Evolutionary conservation across 2,329 filamentous ascomycete species (phyloP).

Genomic region (Trichoderma polysporum): DNA sequence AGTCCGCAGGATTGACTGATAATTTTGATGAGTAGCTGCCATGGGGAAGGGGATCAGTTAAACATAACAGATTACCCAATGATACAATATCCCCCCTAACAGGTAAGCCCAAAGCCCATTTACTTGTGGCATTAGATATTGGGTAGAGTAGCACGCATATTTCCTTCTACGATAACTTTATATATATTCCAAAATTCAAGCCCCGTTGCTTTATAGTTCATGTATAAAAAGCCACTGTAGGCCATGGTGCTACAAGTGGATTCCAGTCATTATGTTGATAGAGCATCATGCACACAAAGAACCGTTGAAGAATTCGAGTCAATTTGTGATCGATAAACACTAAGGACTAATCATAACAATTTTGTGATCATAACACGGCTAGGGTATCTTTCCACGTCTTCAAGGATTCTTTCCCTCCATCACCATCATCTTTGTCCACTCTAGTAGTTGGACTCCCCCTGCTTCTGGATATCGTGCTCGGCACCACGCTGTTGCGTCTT

Average conservation of each 20-base stretch:
- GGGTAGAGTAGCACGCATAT: neutral
- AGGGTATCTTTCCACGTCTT: constrained; percentile 18
- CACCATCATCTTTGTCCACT: neutral
- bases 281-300: no score
- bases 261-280: no score
- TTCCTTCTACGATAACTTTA: neutral
- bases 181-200: no score
- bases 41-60: neutral
- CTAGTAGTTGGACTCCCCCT: constrained; percentile 50
- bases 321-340: neutral
- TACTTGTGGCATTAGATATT: neutral
- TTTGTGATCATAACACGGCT: neutral
- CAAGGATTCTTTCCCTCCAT: neutral
- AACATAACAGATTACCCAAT: neutral
- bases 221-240: neutral
- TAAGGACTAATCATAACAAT: constrained; percentile 1
- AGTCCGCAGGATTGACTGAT: neutral
- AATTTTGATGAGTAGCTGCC: neutral
- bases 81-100: neutral
- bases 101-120: neutral
- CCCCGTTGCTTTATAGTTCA: no score
- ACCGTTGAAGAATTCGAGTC: neutral
- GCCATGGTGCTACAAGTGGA: no score
- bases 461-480: constrained; percentile 76
- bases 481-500: constrained; percentile 83